phyloP scores from a whole-genome alignment of 768 basidiomycete species.

The Lepiota venenata region DNA sequence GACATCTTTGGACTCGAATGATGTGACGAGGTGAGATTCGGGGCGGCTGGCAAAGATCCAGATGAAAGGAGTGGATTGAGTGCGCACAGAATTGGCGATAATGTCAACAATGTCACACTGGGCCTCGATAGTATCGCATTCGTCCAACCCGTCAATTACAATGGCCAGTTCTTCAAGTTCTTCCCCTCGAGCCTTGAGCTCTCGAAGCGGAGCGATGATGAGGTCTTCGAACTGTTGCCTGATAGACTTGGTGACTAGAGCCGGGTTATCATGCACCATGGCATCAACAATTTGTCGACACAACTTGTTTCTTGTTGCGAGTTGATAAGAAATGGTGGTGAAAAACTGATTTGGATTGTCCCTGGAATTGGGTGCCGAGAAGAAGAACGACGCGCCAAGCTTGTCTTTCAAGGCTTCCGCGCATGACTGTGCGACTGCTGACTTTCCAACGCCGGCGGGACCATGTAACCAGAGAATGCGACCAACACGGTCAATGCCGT shows the following conservation, averaged over 20 bases:
- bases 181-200: background rate
- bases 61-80: background rate
- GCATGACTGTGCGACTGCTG: background rate
- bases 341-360: background rate
- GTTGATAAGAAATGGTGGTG: no score
- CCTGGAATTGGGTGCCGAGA: background rate
- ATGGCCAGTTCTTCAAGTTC: background rate
- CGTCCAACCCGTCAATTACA: background rate
- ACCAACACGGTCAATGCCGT: background rate
- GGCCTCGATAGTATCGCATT: background rate
- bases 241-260: no score
- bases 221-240: no score
- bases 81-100: background rate
- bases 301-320: background rate
- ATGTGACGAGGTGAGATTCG: background rate
- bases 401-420: background rate
- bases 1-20: background rate
- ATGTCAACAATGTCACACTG: background rate
- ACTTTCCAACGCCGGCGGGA: background rate
- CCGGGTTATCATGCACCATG: background rate
- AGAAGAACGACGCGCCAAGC: slow-evolving; percentile 3
- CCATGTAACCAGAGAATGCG: background rate
- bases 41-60: slow-evolving; percentile 4
- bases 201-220: no score
- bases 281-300: background rate